Evolutionary conservation across 2,329 filamentous ascomycete species (phyloP), one percentile per base, ranked within the genome.

Genomic region (Zasmidium angulare): DNA sequence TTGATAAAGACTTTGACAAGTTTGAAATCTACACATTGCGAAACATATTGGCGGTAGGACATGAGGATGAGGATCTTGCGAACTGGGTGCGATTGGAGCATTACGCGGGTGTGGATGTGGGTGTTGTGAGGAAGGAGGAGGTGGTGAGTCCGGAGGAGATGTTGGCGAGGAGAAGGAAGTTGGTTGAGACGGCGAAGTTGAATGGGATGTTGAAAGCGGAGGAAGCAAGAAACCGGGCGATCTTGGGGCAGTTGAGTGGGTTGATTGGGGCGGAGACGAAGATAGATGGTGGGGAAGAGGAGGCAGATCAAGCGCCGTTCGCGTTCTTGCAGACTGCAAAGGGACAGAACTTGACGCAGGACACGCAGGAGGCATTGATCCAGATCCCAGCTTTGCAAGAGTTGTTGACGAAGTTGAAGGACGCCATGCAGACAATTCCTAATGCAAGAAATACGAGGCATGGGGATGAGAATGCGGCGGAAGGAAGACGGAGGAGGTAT

Each of bases 71-170:
- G 48, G 89, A 93, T 62, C 80, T 88, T 50, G 78, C 89, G 68
- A 84, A 85, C 59, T 97, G 89, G 86, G 87, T 98, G 64, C 82
- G 89, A 55, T 79, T 99, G 64, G 84, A 85, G 50, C 93, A 98
- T 80, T 97, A 99, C 77, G 86, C 92, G 74, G 90, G 67, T 40
- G 52, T 73, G 19, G 66, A 73, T 56, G 51, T 72, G 46, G 66
- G 73, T 56, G 51, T 72, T 43, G 60, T 64, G 51, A 54, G 66
- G 17, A 67, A 71, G 55, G 64, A 72, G 56, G 69, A 76, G 65
- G 74, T 76, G 46, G 86, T 85, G 7, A 90, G 85, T 1, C 79
- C 85, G 1, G 89, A 91, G 69, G 84, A 84, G 20, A 83, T 97
- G 55, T 85, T 86, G 59, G 76, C 82, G n/a, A 85, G 95, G 63